Percentiles rank a stretch among this genome's conserved stretches.
Evolutionary conservation across 768 basidiomycete species (phyloP).

Genomic region (Candolleomyces efflorescens): DNA sequence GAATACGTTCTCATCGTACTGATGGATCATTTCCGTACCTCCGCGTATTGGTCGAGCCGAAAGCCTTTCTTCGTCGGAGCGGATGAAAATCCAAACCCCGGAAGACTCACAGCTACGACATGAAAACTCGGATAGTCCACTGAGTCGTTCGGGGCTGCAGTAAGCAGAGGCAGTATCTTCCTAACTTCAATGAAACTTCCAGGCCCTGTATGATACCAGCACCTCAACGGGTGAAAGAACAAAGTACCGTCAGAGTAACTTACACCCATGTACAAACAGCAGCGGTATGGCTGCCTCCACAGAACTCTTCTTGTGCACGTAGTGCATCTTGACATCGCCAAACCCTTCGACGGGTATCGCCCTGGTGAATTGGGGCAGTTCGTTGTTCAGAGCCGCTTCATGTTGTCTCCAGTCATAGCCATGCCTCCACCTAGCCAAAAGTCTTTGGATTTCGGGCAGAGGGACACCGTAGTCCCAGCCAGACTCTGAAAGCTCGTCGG

Average conservation of each 20-base stretch:
- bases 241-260: constrained; percentile 7
- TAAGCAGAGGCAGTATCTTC: constrained; percentile 54
- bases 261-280: constrained; percentile 59
- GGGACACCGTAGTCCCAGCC: constrained; percentile 53
- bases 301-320: constrained; percentile 50
- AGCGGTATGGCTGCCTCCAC: constrained; percentile 48
- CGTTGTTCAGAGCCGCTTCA: constrained; percentile 46
- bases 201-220: constrained; percentile 40
- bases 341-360: constrained; percentile 46
- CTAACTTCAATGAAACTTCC: constrained; percentile 54
- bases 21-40: constrained; percentile 41
- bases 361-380: constrained; percentile 51
- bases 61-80: constrained; percentile 53
- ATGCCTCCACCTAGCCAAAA: constrained; percentile 46
- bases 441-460: constrained; percentile 43
- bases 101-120: constrained; percentile 55
- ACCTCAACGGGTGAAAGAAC: not conserved
- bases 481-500: constrained; percentile 52
- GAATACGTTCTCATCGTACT: not conserved
- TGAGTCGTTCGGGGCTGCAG: constrained; percentile 24
- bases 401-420: constrained; percentile 55
- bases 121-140: constrained; percentile 57
- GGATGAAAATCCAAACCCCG: constrained; percentile 61
- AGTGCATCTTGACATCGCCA: constrained; percentile 46
- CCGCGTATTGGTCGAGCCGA: constrained; percentile 38